phyloP scores from a whole-genome alignment of 805 yeast species.

The Myxozyma melibiosi region DNA sequence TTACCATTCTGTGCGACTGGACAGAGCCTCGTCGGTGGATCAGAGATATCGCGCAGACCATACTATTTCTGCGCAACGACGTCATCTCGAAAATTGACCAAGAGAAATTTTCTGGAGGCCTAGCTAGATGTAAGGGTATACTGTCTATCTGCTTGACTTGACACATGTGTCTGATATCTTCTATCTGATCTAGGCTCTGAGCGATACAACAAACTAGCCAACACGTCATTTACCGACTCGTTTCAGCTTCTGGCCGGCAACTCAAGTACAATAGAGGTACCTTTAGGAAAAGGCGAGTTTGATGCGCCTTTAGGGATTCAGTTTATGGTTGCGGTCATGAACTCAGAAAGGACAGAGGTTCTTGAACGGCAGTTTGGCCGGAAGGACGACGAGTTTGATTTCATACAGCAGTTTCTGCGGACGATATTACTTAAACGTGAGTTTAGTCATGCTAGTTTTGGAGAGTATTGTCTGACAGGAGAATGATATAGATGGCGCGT shows the following conservation, averaged over 20 bases:
- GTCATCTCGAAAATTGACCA: slow-evolving; percentile 15
- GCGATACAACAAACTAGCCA: slow-evolving; percentile 30
- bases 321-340: slow-evolving; percentile 34
- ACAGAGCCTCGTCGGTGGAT: slow-evolving; percentile 29
- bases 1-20: slow-evolving; percentile 28
- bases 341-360: slow-evolving; percentile 31
- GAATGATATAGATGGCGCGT: slow-evolving; percentile 13
- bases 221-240: slow-evolving; percentile 17
- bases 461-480: background rate
- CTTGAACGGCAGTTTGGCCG: slow-evolving; percentile 33
- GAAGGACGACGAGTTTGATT: slow-evolving; percentile 37
- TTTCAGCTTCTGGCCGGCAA: slow-evolving; percentile 13
- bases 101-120: slow-evolving; percentile 28
- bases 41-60: slow-evolving; percentile 19
- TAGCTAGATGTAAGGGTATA: slow-evolving; percentile 10
- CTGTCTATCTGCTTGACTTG: background rate
- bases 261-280: slow-evolving; percentile 31
- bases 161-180: background rate
- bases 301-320: slow-evolving; percentile 39
- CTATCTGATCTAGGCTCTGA: slow-evolving; percentile 26
- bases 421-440: slow-evolving; percentile 35
- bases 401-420: slow-evolving; percentile 40
- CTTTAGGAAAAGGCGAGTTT: slow-evolving; percentile 39
- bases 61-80: slow-evolving; percentile 15
- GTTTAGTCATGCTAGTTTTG: background rate